These are phyloP conservation scores for Epichloe sp. DNA, from an alignment of 2,329 filamentous ascomycete genomes.

Conservation along the genomic window DNA sequence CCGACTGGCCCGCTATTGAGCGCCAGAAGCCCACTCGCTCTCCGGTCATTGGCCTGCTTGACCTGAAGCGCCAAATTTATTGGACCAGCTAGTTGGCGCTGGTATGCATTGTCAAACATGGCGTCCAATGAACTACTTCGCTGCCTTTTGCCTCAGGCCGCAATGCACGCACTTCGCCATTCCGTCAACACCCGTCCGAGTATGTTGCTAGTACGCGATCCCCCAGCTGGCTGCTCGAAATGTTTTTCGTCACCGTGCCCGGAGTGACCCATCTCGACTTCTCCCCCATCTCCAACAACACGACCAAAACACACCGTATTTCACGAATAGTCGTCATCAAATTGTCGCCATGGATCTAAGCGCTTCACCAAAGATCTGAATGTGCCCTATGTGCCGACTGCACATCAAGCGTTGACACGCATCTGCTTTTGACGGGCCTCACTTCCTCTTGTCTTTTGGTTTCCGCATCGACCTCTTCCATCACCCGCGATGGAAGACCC, in stretches of 20 bases:
- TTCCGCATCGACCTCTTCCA: slow-evolving; percentile 3
- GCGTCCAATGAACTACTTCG: slow-evolving; percentile 6
- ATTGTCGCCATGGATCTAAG: slow-evolving; percentile 11
- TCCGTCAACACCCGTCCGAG: neutral
- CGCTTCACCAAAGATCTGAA: slow-evolving; percentile 5
- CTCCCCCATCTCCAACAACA: slow-evolving; percentile 5
- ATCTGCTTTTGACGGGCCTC: slow-evolving; percentile 1
- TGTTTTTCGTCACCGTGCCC: slow-evolving; percentile 9
- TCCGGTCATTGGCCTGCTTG: neutral
- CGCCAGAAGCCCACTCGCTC: neutral
- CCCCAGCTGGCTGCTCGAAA: slow-evolving; percentile 4
- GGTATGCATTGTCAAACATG: slow-evolving; percentile 1
- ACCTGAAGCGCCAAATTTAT: neutral
- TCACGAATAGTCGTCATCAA: slow-evolving; percentile 1
- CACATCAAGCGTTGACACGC: slow-evolving; percentile 1
- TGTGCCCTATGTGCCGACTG: slow-evolving; percentile 5
- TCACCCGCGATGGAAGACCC: slow-evolving; percentile 38
- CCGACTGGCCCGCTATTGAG: neutral
- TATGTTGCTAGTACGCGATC: slow-evolving; percentile 9
- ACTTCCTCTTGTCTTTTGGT: neutral
- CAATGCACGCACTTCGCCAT: neutral
- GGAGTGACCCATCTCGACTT: slow-evolving; percentile 2
- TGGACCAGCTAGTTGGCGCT: slow-evolving; percentile 3
- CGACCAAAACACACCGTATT: slow-evolving; percentile 1
- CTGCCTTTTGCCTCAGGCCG: slow-evolving; percentile 9